Evolutionary conservation across 2,329 filamentous ascomycete genomes (phyloP), one percentile per base, ranked within the genome.

Genomic region (Periglandula ipomoeae): DNA sequence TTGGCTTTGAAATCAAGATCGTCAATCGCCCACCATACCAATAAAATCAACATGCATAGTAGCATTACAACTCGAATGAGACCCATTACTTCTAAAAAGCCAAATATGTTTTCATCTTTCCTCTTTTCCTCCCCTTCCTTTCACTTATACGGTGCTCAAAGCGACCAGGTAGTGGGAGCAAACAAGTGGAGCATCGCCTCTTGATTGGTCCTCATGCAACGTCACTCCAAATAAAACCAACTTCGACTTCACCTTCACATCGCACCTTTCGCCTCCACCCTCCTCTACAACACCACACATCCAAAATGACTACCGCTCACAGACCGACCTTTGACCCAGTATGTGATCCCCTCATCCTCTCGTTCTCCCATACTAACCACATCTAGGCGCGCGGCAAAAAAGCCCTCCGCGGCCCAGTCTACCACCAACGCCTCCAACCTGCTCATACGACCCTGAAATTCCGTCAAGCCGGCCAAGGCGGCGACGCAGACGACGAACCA

Each of bases 251-350:
- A 22, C 8, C 19, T 24, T 24, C 34, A 32, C n/a, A 20, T 19
- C 20, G 8, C 26, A 23, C 22, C 32, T 6, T 8, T 44, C 39
- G 41, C 10, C 20, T 48, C 46, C 15, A n/a, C 35, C 11, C 11
- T 7, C 20, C 35, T 5, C 8, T 8, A 2, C 47, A 40, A 42
- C 43, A 46, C 46, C 50, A 37, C 35, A 34, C 15, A 40, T 55
- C 50, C 34, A 57, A 50, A 34, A 84, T 85, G 81, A 84, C 81
- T 55, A 79, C 75, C 69, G 81, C 81, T 38, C 81, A 85, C 57
- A 86, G 93, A 71, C 93, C 93, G 49, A 98, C 93, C 0, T 98
- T 98, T 64, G 93, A 98, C 66, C 93, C 93, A 56, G 87, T 90
- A 78, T 55, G 75, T n/a, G 56, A 26, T 19, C 17, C n/a, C 9